phyloP scores from a whole-genome alignment of 306 rosid species.

The Clitoria ternatea region DNA sequence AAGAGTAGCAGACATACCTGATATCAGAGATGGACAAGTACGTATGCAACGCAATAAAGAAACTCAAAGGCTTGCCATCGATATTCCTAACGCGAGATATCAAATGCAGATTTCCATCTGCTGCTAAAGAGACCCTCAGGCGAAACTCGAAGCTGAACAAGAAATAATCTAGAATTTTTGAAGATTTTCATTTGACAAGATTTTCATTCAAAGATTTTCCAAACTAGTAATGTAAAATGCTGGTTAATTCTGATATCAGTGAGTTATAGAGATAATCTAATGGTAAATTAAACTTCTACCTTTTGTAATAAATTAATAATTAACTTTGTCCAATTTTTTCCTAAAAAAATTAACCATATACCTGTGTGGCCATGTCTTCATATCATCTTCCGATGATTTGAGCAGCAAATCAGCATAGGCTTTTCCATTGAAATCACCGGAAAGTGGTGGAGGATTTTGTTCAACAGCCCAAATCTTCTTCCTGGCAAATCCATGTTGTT shows the following conservation, averaged over 20 bases:
- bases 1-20: conserved; percentile 54
- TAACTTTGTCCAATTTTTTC: too few relatives aligned
- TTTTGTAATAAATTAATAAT: too few relatives aligned
- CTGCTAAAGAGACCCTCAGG: conserved; percentile 63
- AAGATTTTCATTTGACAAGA: too few relatives aligned
- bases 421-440: conserved; percentile 49
- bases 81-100: conserved; percentile 81
- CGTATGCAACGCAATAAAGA: conserved; percentile 78
- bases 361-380: conserved; percentile 86
- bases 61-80: conserved; percentile 77
- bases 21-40: conserved; percentile 80
- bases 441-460: conserved; percentile 58
- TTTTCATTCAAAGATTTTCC: background rate
- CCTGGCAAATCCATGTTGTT: conserved; percentile 89
- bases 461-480: conserved; percentile 73
- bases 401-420: conserved; percentile 60
- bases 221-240: background rate
- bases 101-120: conserved; percentile 52
- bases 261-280: too few relatives aligned
- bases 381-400: conserved; percentile 71
- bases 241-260: too few relatives aligned
- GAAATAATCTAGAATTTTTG: too few relatives aligned
- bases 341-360: too few relatives aligned
- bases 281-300: too few relatives aligned
- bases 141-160: conserved; percentile 85